phyloP scores from a whole-genome alignment of 78 protist species.

The Bigelowiella natans region DNA sequence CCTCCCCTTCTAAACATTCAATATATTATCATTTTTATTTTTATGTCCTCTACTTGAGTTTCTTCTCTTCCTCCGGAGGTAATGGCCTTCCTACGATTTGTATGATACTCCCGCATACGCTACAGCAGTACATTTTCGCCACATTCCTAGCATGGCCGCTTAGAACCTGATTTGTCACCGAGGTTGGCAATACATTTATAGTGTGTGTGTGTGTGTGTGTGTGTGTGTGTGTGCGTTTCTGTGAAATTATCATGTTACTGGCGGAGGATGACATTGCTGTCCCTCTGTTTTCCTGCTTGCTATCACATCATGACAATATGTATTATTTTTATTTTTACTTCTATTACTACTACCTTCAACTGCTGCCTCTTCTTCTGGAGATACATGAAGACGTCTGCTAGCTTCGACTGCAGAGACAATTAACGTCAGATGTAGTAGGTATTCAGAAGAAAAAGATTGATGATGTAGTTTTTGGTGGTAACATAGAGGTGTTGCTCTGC shows the following conservation, averaged over 20 bases:
- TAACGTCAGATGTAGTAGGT: too few relatives aligned
- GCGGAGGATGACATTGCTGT: not conserved
- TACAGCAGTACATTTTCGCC: not conserved
- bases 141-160: not conserved
- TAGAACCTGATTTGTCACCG: not conserved
- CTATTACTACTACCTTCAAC: not conserved
- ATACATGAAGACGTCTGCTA: not conserved
- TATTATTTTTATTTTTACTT: too few relatives aligned
- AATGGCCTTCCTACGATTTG: not conserved
- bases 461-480: too few relatives aligned
- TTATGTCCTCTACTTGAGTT: not conserved
- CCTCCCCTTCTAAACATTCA: not conserved
- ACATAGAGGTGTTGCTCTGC: too few relatives aligned
- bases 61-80: not conserved
- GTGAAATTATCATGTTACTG: not conserved
- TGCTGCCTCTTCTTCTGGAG: not conserved
- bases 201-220: too few relatives aligned
- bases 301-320: too few relatives aligned
- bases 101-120: not conserved
- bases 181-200: too few relatives aligned
- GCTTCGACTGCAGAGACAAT: not conserved
- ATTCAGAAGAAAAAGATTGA: too few relatives aligned
- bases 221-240: not conserved
- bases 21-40: too few relatives aligned
- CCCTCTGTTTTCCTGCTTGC: too few relatives aligned